Conservation (phyloP, 1,284 basidiomycete species). For the Ceratobasidium theobromae region DNA sequence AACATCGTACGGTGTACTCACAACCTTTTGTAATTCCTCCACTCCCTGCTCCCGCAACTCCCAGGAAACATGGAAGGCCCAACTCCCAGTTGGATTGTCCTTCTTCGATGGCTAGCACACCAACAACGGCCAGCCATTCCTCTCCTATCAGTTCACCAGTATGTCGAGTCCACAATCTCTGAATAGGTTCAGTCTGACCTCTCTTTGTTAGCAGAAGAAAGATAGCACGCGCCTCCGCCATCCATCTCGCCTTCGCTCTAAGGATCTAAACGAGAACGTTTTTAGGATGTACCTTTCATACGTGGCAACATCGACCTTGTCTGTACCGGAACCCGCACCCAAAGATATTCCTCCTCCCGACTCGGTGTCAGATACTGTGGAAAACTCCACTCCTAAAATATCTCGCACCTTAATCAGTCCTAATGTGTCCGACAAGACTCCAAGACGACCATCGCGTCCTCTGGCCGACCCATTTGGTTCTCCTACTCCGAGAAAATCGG, state of each 20-base stretch:
- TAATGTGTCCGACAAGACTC: background rate
- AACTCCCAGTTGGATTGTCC: constrained; percentile 3
- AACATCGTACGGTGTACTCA: constrained; percentile 10
- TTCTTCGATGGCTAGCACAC: constrained; percentile 23
- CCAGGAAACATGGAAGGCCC: background rate
- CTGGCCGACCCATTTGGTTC: background rate
- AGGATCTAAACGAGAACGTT: constrained; percentile 27
- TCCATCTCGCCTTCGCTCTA: constrained; percentile 29
- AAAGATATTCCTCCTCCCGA: background rate
- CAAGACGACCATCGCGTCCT: constrained; percentile 2
- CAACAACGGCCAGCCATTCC: background rate
- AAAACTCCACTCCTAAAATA: constrained; percentile 8
- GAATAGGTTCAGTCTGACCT: background rate
- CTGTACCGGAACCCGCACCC: background rate
- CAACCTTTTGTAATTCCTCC: constrained; percentile 27
- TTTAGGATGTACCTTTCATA: constrained; percentile 23
- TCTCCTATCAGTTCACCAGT: constrained; percentile 17
- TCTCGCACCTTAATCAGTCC: background rate
- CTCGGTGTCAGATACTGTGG: background rate
- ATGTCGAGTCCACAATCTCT: background rate
- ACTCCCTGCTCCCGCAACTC: constrained; percentile 10
- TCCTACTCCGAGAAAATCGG: constrained; percentile 14
- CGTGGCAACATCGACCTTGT: constrained; percentile 16
- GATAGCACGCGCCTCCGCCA: constrained; percentile 8
- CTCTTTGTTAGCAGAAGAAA: background rate